These are phyloP conservation scores for Phytophthora crassamura DNA, from an alignment of 352 stramenopile species.

Conservation along the genomic window DNA sequence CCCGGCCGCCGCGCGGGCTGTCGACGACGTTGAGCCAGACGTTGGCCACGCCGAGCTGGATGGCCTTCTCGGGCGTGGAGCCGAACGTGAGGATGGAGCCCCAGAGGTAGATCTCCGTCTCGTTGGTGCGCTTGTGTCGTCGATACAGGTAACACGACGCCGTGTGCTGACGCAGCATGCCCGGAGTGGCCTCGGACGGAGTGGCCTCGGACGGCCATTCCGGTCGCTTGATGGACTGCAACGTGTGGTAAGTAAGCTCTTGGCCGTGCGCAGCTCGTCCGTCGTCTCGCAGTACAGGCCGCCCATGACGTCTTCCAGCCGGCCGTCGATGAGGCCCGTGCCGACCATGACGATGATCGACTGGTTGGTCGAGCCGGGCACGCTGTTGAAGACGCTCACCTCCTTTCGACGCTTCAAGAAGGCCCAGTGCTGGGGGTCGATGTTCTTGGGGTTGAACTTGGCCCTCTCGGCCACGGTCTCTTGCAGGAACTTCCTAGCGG, in stretches of 20 bases:
- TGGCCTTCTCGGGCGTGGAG: constrained; percentile 34
- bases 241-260: constrained; percentile 51
- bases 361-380: constrained; percentile 32
- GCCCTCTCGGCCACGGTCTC: constrained; percentile 34
- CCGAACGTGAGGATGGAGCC: constrained; percentile 46
- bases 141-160: constrained; percentile 53
- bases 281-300: constrained; percentile 55
- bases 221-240: constrained; percentile 52
- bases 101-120: constrained; percentile 50
- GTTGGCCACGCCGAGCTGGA: constrained; percentile 43
- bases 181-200: too few species aligned
- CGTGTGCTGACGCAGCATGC: constrained; percentile 42
- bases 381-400: constrained; percentile 47
- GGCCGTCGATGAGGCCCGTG: constrained; percentile 33
- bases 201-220: constrained; percentile 50
- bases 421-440: constrained; percentile 41
- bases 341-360: constrained; percentile 43
- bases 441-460: constrained; percentile 38
- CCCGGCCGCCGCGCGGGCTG: constrained; percentile 25
- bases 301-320: constrained; percentile 49
- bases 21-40: constrained; percentile 45
- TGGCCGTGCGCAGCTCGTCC: constrained; percentile 42
- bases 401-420: constrained; percentile 37
- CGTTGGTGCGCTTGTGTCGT: constrained; percentile 22
- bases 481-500: constrained; percentile 30